Conservation (phyloP, 192 early-diverging fungal genomes). For the Spizellomyces sp. region DNA sequence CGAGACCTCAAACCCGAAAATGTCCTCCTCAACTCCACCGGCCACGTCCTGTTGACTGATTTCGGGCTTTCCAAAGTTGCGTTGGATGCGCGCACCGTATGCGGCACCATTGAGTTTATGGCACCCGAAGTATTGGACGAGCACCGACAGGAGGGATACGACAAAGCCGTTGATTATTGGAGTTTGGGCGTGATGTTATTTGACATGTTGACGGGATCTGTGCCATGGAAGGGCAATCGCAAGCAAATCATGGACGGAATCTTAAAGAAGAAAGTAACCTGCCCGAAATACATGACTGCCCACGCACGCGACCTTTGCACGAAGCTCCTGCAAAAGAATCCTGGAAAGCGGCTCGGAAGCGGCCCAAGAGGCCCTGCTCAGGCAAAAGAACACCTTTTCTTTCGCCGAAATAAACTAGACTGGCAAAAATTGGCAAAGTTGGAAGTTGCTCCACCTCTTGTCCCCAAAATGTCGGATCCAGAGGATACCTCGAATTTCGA, state of each 20-base stretch:
- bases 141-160: slow-evolving; percentile 25
- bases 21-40: slow-evolving; percentile 65
- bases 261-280: slow-evolving; percentile 75
- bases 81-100: slow-evolving; percentile 60
- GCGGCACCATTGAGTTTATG: slow-evolving; percentile 80
- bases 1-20: slow-evolving; percentile 62
- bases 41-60: slow-evolving; percentile 88
- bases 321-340: slow-evolving; percentile 62
- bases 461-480: slow-evolving; percentile 54
- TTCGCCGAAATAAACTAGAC: slow-evolving; percentile 53
- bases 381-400: slow-evolving; percentile 69
- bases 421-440: slow-evolving; percentile 51
- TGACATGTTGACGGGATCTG: slow-evolving; percentile 86
- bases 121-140: slow-evolving; percentile 61
- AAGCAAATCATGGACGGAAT: slow-evolving; percentile 86
- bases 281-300: slow-evolving; percentile 79
- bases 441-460: slow-evolving; percentile 40
- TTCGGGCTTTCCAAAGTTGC: slow-evolving; percentile 91
- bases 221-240: slow-evolving; percentile 76
- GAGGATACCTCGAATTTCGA: slow-evolving; percentile 82
- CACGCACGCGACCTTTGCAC: slow-evolving; percentile 75
- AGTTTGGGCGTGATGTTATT: slow-evolving; percentile 85
- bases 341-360: slow-evolving; percentile 58
- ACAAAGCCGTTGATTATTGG: slow-evolving; percentile 86
- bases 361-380: slow-evolving; percentile 42